Evolutionary conservation across 1,284 basidiomycete genomes (phyloP), one percentile per base, ranked within the genome.

Genomic region (Trichosporon asahii): DNA sequence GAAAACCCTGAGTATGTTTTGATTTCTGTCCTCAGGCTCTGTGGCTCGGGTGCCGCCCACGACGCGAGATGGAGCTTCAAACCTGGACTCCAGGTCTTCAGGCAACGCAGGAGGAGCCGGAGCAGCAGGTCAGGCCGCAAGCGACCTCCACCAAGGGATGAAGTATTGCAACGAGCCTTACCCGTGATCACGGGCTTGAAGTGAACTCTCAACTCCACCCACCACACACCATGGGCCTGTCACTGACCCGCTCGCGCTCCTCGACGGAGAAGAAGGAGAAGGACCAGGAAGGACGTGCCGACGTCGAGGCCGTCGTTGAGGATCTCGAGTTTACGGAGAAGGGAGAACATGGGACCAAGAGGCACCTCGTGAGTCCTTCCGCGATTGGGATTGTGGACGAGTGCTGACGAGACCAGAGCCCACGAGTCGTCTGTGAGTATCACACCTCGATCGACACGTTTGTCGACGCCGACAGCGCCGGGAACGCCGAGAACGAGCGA

Each of bases 261-360:
- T 23, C 21, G 23, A 6, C 49, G 27, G 49, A 53, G 21, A 18
- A 53, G n/a, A 53, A 53, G 49, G 23, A 53, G 49, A 53, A 53
- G 49, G 49, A 15, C 9, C 23, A 31, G 27, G 11, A 18, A 12
- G 55, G 55, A 11, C 55, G 55, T 14, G 55, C 55, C 27, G 55
- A 60, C 55, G 55, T 60, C 55, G 55, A 60, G 55, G 29, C 29
- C 55, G 55, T 60, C 14, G 25, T 31, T 6, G 64, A 65, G 64
- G 44, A 44, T 44, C 61, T 67, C 44, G 66, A 31, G 29, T 35
- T 37, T n/a, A 70, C 66, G 9, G 63, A 70, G 25, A 35, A 61
- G n/a, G 69, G 69, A n/a, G 69, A 70, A 27, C 53, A 57, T 21
- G 69, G 69, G 14, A 68, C 66, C 0, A 65, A 66, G 61, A 46